Evolutionary conservation across 2,329 filamentous ascomycete genomes (phyloP), one percentile per base, ranked within the genome.

Genomic region (Dothidotthia symphoricarpi): DNA sequence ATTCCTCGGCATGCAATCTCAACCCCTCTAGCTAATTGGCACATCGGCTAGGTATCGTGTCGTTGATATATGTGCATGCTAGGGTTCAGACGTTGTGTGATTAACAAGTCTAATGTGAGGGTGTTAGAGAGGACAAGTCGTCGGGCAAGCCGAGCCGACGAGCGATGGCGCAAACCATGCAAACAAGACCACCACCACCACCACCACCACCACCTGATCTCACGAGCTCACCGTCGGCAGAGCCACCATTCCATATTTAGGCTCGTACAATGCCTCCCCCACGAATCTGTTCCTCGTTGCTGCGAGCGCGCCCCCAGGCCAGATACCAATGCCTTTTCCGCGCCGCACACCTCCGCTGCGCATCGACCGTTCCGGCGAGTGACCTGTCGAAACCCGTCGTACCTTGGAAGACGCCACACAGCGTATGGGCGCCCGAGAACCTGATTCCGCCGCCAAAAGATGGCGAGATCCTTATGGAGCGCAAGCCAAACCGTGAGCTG

Each of bases 381-480:
- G 48, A 52, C 22, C 42, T 50, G 13, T 39, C 48, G 7, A 47
- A 50, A 36, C 55, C 61, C 17, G 57, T 59, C 17, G 53, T 66
- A 19, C 63, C 63, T 24, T 66, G 63, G 63, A 66, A 66, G 44
- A 66, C 63, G 39, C 63, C 63, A 9, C 62, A 61, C 16, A 66
- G 63, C 34, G 57, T 66, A 41, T 66, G 63, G 63, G 57, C 63
- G 8, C 63, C 63, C n/a, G 61, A 63, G 40, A 58, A 55, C 17
- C 47, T 66, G 6, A 63, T 66, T 6, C 60, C 63, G 3, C 58
- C 63, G 6, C 63, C 63, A 4, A 63, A 57, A 45, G 63, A 64
- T 24, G 63, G 63, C 34, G 63, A 66, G 32, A 41, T 66, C 12
- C 40, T 66, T 2, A 34, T 61, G 3, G 63, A 66, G 44, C 48